phyloP scores from a whole-genome alignment of 2,329 filamentous ascomycete species.

The Colletotrichum acutatum region DNA sequence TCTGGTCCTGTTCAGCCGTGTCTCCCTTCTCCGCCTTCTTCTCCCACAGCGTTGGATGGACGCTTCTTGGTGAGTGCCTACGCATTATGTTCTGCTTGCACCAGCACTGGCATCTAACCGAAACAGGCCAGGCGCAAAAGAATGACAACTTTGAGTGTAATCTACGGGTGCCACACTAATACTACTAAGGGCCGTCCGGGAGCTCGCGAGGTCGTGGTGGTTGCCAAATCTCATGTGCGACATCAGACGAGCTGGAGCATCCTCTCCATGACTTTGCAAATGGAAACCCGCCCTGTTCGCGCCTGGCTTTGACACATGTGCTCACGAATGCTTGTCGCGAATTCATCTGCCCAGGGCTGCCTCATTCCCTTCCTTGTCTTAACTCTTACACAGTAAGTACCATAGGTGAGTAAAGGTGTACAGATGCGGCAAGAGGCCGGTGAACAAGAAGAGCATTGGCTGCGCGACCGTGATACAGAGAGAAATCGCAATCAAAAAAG shows the following conservation, averaged over 20 bases:
- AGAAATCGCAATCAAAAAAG: not conserved
- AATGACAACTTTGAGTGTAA: not conserved
- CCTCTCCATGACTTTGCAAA: not conserved
- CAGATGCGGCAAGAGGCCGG: not conserved
- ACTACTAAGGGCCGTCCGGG: not conserved
- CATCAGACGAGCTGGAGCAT: slow-evolving; percentile 16
- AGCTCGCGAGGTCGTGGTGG: not conserved
- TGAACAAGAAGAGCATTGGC: not conserved
- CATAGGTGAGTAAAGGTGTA: not conserved
- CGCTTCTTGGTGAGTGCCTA: no score
- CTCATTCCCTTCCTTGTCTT: not conserved
- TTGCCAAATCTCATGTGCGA: not conserved
- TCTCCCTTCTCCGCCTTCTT: not conserved
- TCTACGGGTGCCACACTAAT: not conserved
- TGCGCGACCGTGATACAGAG: not conserved
- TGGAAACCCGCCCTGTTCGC: not conserved
- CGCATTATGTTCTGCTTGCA: not conserved
- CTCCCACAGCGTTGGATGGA: not conserved
- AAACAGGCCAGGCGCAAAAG: not conserved
- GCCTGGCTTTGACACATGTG: not conserved
- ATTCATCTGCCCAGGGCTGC: not conserved
- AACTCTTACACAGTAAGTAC: no score
- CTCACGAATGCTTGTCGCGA: not conserved
- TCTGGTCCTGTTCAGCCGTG: not conserved
- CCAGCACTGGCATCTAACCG: not conserved